phyloP scores from a whole-genome alignment of 106 monocot genomes.

The Iris macrosiphon region DNA sequence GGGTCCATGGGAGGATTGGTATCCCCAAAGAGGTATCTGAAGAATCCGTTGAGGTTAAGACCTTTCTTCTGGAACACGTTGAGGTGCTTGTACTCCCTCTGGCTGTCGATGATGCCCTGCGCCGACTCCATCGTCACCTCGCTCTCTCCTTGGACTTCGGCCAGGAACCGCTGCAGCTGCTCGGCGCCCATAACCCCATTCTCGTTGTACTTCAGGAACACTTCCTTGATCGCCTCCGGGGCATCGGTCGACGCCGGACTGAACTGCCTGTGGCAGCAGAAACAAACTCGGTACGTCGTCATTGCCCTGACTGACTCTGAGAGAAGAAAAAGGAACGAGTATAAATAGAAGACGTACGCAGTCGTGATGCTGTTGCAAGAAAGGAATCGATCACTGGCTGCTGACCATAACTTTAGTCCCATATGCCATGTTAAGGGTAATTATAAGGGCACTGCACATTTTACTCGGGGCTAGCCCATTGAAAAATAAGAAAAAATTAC shows the following conservation, averaged over 20 bases:
- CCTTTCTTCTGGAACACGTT: conserved; percentile 18
- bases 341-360: no score
- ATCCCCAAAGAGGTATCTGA: conserved; percentile 25
- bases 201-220: conserved; percentile 40
- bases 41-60: conserved; percentile 29
- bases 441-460: no score
- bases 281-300: conserved; percentile 48
- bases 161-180: conserved; percentile 37
- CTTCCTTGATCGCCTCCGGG: conserved; percentile 29
- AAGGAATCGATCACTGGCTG: no score
- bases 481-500: no score
- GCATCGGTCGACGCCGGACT: conserved; percentile 27
- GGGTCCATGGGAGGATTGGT: conserved; percentile 18
- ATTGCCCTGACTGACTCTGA: no score
- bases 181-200: conserved; percentile 36
- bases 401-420: no score
- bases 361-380: no score
- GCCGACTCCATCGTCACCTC: conserved; percentile 12
- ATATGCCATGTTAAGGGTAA: no score
- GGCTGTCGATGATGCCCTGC: conserved; percentile 9
- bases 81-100: conserved; percentile 3
- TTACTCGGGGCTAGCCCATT: no score
- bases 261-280: conserved; percentile 43
- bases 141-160: conserved; percentile 43
- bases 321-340: no score